These are phyloP conservation scores for Microsporum audouinii DNA, from an alignment of 2,329 filamentous ascomycete genomes.

Conservation along the genomic window DNA sequence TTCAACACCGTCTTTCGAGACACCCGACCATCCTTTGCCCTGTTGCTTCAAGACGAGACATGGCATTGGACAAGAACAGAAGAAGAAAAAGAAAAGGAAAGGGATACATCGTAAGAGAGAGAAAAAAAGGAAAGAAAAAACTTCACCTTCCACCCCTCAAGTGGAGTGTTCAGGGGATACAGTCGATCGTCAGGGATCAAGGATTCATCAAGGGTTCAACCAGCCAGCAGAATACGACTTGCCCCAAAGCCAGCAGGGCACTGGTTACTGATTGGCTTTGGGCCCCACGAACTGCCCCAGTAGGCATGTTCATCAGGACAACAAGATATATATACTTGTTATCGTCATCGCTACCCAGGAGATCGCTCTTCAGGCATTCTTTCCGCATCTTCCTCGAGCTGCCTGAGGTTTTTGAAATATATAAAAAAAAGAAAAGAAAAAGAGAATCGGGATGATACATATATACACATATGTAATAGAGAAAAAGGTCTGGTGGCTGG, in stretches of 20 bases:
- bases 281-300: background rate
- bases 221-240: background rate
- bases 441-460: too few species aligned
- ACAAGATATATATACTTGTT: background rate
- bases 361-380: background rate
- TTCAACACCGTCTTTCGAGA: background rate
- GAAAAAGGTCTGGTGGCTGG: background rate
- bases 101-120: background rate
- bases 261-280: background rate
- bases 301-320: background rate
- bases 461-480: background rate
- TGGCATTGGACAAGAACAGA: background rate
- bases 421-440: background rate
- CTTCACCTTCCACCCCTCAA: background rate
- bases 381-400: background rate
- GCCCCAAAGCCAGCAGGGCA: background rate
- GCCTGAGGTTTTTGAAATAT: background rate
- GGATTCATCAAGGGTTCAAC: background rate
- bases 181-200: background rate
- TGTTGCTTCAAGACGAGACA: background rate
- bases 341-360: background rate
- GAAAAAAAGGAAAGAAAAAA: background rate
- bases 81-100: background rate
- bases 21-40: background rate
- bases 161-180: slow-evolving; percentile 1